Base-by-base conservation (phyloP, 2,329 filamentous ascomycete genomes). In the Parafenestella ontariensis region DNA sequence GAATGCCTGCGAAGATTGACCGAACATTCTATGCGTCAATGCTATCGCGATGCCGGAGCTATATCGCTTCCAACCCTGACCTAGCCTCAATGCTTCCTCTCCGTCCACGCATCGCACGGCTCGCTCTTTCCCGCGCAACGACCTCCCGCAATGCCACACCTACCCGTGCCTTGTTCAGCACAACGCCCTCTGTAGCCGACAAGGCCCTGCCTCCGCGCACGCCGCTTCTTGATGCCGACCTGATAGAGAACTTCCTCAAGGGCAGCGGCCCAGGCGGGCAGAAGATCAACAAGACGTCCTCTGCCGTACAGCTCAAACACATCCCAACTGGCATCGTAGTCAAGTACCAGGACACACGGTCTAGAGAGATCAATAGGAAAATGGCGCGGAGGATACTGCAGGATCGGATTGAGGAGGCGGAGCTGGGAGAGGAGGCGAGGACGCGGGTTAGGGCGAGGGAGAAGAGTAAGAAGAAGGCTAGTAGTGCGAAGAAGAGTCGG, bases 281-380 rank as follows among this genome's bases (percentile, higher is more conserved):
- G 74, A 97, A 97, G 75, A 98, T 98, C 79, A 99, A 99, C 79
- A 99, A 99, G 86, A 99, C 95, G 23, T 92, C 88, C 62, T 97
- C 91, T 0, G 94, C 94, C 33, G 94, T 97, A 2, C 95, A 99
- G 74, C 82, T 99, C 31, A 95, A 89, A 64, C 95, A 99, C 76
- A 79, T 90, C 15, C 92, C 94, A 5, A 96, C 93, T 0, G 94
- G 94, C 57, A 87, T 97, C 48, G 93, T 98, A 13, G 86, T 99
- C 59, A 99, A 99, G 79, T 94, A 87, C 51, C 95, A 99, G 77
- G 92, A 89, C 18, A 98, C 95, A 8, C 88, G 95, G 43, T 96
- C 91, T 1, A 87, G 92, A 17, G 85, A 85, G 52, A 90, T 96
- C 77, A 99, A 99, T 74, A 86, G 93, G 59, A 93, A 90, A 75